Base-by-base conservation (phyloP, 2,329 filamentous ascomycete genomes). In the Cladophialophora psammophila region DNA sequence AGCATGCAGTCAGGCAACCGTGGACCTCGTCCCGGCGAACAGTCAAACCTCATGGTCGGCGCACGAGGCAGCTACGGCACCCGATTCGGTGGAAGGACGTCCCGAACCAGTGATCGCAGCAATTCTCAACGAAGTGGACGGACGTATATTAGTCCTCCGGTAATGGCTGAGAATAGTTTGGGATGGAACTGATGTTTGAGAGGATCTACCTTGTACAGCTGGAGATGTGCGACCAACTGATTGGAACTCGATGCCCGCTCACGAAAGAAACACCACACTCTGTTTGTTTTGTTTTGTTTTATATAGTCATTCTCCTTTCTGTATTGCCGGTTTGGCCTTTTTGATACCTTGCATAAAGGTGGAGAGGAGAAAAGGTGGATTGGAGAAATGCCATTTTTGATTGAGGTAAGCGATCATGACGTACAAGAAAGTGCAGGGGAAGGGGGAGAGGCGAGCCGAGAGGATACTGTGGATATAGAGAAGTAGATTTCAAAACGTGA, bases 91-190 rank as follows among this genome's bases (percentile, higher is more conserved):
- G 80, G 78, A 58, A 75, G 78, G 59, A 79, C 78, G 64, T 82
- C 87, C 74, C 87, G 90, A 63, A 87, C 85, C 72, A 94, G 91
- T 76, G 91, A 90, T 71, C 86, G 88, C 67, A 86, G 84, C 72
- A 85, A 72, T 57, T 72, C 71, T 31, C 59, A 64, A 36, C 68
- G 85, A 58, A 90, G 85, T 71, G 84, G 87, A 63, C 82, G 89
- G 69, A 89, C 88, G 63, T 86, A 88, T 79, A 97, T 97, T 77
- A 96, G 92, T 69, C 92, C 92, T 38, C 94, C 94, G 3, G 91
- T 97, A 70, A 94, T 94, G 79, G 91, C 93, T 3, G 93, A 96
- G 83, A 97, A 97, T 85, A 96, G 93, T 60, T 87, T 97, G 72
- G 94, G 94, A 75, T 97, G 94, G 94, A 96, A 96, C 83, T 97